Percentiles rank a stretch among this genome's conserved stretches.
phyloP scores from a whole-genome alignment of 768 basidiomycete genomes.

The Strobilomyces confusus region DNA sequence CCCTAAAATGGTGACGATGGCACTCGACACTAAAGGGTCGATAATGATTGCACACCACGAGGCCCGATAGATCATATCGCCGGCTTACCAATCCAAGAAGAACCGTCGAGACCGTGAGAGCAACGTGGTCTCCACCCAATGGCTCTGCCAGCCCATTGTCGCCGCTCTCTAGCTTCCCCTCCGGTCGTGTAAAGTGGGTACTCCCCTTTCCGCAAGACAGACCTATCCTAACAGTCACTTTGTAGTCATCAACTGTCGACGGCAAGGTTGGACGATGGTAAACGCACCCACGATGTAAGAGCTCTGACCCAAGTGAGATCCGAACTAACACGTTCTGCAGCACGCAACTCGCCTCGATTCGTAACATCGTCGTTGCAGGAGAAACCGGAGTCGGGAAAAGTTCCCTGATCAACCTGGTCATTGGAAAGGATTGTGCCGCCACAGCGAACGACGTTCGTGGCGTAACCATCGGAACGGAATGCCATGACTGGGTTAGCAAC shows the following conservation, averaged over 20 bases:
- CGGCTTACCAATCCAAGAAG: slow-evolving; percentile 23
- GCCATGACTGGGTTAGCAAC: slow-evolving; percentile 14
- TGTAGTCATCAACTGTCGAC: background rate
- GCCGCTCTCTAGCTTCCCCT: background rate
- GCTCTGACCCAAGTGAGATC: background rate
- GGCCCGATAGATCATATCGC: slow-evolving; percentile 14
- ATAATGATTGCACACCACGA: slow-evolving; percentile 4
- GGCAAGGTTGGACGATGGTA: slow-evolving; percentile 6
- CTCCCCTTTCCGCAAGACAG: background rate
- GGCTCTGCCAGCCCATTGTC: slow-evolving; percentile 8
- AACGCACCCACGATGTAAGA: slow-evolving; percentile 5
- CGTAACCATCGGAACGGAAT: slow-evolving; percentile 20
- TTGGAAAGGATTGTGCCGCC: slow-evolving; percentile 19
- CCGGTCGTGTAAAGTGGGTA: slow-evolving; percentile 4
- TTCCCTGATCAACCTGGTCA: slow-evolving; percentile 29
- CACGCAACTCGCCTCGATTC: slow-evolving; percentile 11
- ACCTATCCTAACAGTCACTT: background rate
- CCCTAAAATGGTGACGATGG: background rate
- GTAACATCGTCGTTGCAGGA: slow-evolving; percentile 28
- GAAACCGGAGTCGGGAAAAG: slow-evolving; percentile 32
- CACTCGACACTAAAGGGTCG: background rate
- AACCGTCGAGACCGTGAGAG: slow-evolving; percentile 12
- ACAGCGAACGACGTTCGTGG: slow-evolving; percentile 23
- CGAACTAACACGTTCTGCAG: slow-evolving; percentile 9
- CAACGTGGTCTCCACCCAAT: slow-evolving; percentile 20